These are phyloP conservation scores for Mayamaea pseudoterrestris DNA, from an alignment of 108 stramenopile genomes.

Conservation along the genomic window DNA sequence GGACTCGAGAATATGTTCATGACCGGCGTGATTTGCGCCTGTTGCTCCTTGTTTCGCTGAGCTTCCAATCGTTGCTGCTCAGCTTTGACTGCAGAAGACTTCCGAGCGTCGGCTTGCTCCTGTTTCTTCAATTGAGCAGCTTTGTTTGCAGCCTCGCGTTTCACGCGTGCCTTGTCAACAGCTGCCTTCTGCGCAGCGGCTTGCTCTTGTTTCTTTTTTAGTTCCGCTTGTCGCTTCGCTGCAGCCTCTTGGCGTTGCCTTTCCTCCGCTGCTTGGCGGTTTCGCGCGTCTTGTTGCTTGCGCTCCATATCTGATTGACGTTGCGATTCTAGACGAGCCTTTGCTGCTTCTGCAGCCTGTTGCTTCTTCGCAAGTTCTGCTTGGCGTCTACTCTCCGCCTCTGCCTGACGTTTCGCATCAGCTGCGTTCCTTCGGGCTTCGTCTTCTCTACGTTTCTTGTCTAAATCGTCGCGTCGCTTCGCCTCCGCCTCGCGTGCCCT, in stretches of 20 bases:
- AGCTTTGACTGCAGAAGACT: no score
- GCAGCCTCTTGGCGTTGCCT: slow-evolving; percentile 10
- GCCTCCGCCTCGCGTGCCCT: slow-evolving; percentile 23
- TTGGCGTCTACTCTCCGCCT: slow-evolving; percentile 5
- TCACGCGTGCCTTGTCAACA: slow-evolving; percentile 7
- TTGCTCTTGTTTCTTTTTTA: slow-evolving; percentile 7
- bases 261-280: slow-evolving; percentile 8
- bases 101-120: no score
- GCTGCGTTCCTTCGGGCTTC: slow-evolving; percentile 8
- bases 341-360: neutral
- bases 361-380: slow-evolving; percentile 8
- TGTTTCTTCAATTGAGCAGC: no score
- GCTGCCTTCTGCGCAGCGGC: slow-evolving; percentile 11
- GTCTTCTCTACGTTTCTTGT: slow-evolving; percentile 1
- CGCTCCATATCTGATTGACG: slow-evolving; percentile 5
- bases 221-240: slow-evolving; percentile 1
- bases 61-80: no score
- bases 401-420: slow-evolving; percentile 16
- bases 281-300: slow-evolving; percentile 8
- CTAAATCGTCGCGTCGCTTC: neutral
- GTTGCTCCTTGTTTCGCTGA: slow-evolving; percentile 9
- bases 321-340: neutral
- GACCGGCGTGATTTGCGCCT: slow-evolving; percentile 13
- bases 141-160: slow-evolving; percentile 8
- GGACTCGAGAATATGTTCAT: slow-evolving; percentile 13